phyloP scores from a whole-genome alignment of 768 basidiomycete species.

The Boletus edulis region DNA sequence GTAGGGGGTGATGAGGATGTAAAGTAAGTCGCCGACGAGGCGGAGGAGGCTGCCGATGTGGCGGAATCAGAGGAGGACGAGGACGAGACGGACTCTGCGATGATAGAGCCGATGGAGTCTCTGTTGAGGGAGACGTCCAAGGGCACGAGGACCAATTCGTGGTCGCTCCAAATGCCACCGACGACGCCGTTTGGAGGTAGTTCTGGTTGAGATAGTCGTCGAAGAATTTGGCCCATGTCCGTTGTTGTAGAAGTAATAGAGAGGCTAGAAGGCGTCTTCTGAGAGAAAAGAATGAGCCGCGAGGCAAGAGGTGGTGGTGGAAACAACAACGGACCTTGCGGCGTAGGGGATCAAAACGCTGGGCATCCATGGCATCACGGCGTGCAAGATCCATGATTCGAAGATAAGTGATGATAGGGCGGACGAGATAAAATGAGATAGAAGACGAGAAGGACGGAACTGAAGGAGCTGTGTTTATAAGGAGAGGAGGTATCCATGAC shows the following conservation, averaged over 20 bases:
- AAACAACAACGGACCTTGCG: conserved; percentile 23
- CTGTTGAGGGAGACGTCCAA: conserved; percentile 22
- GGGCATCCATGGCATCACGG: conserved; percentile 29
- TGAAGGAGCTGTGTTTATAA: conserved; percentile 25
- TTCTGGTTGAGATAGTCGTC: conserved; percentile 21
- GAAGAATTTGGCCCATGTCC: conserved; percentile 29
- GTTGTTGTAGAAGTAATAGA: conserved; percentile 9
- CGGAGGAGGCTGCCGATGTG: conserved; percentile 4
- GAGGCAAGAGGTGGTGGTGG: conserved; percentile 14
- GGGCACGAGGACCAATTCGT: conserved; percentile 33
- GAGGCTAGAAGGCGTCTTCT: conserved; percentile 18
- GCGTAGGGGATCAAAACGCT: conserved; percentile 33
- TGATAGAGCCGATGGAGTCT: conserved; percentile 14
- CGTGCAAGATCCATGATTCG: conserved; percentile 28
- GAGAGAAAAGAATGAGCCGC: conserved; percentile 18
- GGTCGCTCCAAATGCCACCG: conserved; percentile 34
- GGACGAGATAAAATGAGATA: conserved; percentile 21
- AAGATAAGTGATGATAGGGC: conserved; percentile 30
- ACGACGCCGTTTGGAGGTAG: conserved; percentile 18
- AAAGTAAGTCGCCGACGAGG: conserved; percentile 23
- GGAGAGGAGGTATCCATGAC: conserved; percentile 22
- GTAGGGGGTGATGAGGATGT: conserved; percentile 15
- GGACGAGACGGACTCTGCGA: conserved; percentile 16
- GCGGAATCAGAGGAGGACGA: conserved; percentile 10
- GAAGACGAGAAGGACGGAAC: conserved; percentile 30